Evolutionary conservation across 2,329 filamentous ascomycete species (phyloP).

Genomic region (Sphaceloma murrayae): DNA sequence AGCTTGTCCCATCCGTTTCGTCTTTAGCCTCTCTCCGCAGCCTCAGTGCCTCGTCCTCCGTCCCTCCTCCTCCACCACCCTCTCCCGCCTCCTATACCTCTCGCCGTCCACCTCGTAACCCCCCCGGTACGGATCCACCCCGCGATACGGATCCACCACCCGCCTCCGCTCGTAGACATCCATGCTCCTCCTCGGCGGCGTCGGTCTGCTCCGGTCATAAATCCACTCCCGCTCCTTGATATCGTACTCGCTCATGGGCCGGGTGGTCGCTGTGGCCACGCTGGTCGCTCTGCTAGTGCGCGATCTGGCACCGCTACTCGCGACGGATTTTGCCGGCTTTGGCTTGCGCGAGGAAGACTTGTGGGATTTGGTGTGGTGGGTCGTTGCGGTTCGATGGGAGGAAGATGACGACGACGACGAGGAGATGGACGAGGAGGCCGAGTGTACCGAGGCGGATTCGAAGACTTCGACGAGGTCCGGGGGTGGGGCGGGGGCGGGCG

Average conservation of each 20-base stretch:
- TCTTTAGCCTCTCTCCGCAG: too few species aligned
- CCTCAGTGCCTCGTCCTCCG: neutral
- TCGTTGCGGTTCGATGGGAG: conserved; percentile 20
- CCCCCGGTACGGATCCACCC: conserved; percentile 12
- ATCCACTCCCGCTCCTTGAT: conserved; percentile 35
- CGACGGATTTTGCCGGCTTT: too few species aligned
- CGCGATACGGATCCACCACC: conserved; percentile 1
- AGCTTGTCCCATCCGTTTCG: too few species aligned
- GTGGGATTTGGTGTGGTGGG: conserved; percentile 18
- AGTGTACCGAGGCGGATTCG: conserved; percentile 24
- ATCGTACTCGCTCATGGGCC: conserved; percentile 30
- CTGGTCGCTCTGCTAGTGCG: neutral
- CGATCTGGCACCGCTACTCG: conserved; percentile 1
- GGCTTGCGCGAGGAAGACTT: conserved; percentile 21
- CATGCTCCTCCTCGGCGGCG: conserved; percentile 1
- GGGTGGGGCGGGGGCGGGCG: too few species aligned
- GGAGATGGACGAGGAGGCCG: conserved; percentile 23
- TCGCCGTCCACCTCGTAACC: conserved; percentile 21
- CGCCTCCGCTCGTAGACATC: conserved; percentile 1
- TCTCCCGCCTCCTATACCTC: conserved; percentile 19
- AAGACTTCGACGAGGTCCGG: conserved; percentile 33
- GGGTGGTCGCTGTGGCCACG: conserved; percentile 17
- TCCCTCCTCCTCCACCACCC: conserved; percentile 19
- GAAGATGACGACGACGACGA: conserved; percentile 24
- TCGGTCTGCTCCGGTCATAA: conserved; percentile 2